These are phyloP conservation scores for Cymbopogon citratus DNA, from an alignment of 176 grass and related monocot genomes.

Conservation along the genomic window DNA sequence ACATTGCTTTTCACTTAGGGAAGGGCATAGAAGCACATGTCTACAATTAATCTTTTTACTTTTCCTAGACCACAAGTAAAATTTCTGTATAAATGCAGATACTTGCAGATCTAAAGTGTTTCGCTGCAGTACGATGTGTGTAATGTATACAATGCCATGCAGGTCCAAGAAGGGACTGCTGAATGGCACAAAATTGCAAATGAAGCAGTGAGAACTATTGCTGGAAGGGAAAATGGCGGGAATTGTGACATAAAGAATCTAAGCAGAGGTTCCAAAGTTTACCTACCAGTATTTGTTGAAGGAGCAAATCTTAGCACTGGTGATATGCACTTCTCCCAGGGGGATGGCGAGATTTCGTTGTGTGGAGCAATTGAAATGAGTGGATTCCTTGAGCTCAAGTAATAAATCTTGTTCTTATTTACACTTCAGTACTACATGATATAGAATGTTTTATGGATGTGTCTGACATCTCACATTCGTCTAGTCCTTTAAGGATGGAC, in stretches of 20 bases:
- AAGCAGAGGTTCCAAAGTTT: conserved; percentile 87
- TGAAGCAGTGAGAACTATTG: conserved; percentile 81
- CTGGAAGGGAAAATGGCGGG: conserved; percentile 85
- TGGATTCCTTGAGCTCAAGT: conserved; percentile 96
- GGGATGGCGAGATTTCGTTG: conserved; percentile 83
- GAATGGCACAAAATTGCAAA: conserved; percentile 74
- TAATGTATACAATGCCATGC: conserved; percentile 4
- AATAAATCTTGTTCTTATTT: conserved; percentile 27
- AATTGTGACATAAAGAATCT: conserved; percentile 98
- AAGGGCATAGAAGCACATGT: background rate
- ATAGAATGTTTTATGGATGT: background rate
- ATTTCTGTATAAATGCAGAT: background rate
- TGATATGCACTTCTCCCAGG: conserved; percentile 94
- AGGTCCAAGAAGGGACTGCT: conserved; percentile 66
- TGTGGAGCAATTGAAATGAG: conserved; percentile 99
- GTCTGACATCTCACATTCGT: background rate
- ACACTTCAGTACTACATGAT: conserved; percentile 18
- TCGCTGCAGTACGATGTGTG: background rate
- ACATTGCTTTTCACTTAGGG: background rate
- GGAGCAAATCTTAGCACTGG: conserved; percentile 86
- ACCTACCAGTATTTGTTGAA: conserved; percentile 90
- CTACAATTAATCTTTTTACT: background rate
- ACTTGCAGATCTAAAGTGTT: conserved; percentile 7
- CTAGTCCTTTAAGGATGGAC: background rate
- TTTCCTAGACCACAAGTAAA: background rate